Conservation (phyloP, 1,139 yeast species). For the Debaryomyces subglobosus region DNA sequence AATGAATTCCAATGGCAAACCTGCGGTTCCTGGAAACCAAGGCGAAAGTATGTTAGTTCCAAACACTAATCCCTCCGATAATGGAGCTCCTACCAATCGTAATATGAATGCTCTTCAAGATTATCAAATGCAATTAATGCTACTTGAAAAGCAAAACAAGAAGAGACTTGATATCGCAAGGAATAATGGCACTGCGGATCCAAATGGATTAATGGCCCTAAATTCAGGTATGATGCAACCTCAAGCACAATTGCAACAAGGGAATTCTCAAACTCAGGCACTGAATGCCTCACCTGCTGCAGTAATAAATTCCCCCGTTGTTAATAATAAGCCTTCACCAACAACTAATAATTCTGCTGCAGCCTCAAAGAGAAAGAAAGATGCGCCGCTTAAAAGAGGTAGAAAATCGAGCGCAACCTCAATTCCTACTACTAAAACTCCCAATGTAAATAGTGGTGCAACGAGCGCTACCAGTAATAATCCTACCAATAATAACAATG, state of each 20-base stretch:
- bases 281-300: slow-evolving; percentile 34
- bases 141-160: slow-evolving; percentile 72
- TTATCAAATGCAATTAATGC: slow-evolving; percentile 75
- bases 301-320: slow-evolving; percentile 33
- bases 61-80: background rate
- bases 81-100: slow-evolving; percentile 18
- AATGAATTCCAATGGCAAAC: slow-evolving; percentile 17
- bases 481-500: slow-evolving; percentile 14
- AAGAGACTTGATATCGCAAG: slow-evolving; percentile 58
- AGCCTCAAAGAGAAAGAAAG: slow-evolving; percentile 29
- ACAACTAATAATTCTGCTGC: slow-evolving; percentile 14
- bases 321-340: slow-evolving; percentile 44
- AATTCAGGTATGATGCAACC: slow-evolving; percentile 29
- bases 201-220: slow-evolving; percentile 17
- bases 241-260: slow-evolving; percentile 17
- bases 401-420: slow-evolving; percentile 36
- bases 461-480: slow-evolving; percentile 16
- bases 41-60: slow-evolving; percentile 1
- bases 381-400: slow-evolving; percentile 34
- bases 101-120: slow-evolving; percentile 60
- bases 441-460: background rate
- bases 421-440: slow-evolving; percentile 11
- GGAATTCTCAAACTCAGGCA: slow-evolving; percentile 10
- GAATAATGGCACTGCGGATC: slow-evolving; percentile 32
- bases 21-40: slow-evolving; percentile 10